Base-by-base conservation (phyloP, 495 filamentous ascomycete genomes). In the Beverwykella pulmonaria region DNA sequence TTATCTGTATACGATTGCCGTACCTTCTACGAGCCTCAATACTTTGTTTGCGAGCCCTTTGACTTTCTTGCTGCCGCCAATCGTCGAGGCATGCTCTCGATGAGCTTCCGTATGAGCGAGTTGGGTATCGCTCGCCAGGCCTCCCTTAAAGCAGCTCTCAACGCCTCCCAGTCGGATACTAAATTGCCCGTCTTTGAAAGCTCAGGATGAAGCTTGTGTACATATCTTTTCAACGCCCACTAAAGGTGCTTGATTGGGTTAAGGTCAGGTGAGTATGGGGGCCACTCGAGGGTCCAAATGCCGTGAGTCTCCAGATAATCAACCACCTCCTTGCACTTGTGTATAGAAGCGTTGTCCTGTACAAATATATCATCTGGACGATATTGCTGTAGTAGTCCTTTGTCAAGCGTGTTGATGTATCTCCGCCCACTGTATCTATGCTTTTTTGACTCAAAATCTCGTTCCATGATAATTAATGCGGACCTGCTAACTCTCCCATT, bases 231-330 rank as follows among this genome's bases (percentile, higher is more conserved):
- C 1, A 71, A 59, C 0, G 12, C 6, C 52, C 41, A 64, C 68
- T 29, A 71, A 0, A 65, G 8, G 29, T 71, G 64, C 34, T 68
- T 27, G 25, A 63, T 71, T 8, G 59, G 68, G 53, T 71, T 68
- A 14, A 71, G 44, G 32, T 71, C 59, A 3, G 59, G 64, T 54
- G 52, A 63, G 46, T 71, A 71, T 6, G 68, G 65, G 5, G 65
- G 68, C 50, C 66, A 71, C 2, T 67, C 52, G 1, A 71, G 0
- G 0, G 36, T 30, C 48, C 30, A 30, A 26, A 67, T 47, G 0
- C 65, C 52, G 23, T 71, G 48, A 10, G 17, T 2, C 23, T 56
- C 50, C 0, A 71, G 46, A 12, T 8, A 71, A 0, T 63, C 57
- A 25, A 8, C 44, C n/a, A 22, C 4, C 1, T 9, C 17, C 3